Base-by-base conservation (phyloP, 192 early-diverging fungal genomes). In the Coemansia sp. region DNA sequence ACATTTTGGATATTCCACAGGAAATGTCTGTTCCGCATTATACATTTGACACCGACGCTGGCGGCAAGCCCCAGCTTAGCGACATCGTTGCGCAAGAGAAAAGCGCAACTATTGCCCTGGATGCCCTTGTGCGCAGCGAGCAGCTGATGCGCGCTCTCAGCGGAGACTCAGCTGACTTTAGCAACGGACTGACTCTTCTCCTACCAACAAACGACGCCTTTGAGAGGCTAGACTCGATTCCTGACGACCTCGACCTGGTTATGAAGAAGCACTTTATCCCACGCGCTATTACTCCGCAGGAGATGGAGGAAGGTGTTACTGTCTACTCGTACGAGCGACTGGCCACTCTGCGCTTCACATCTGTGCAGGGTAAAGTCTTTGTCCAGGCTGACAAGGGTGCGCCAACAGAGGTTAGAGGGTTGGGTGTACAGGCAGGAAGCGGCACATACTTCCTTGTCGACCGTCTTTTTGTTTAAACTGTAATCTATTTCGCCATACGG, bases 131-230 rank as follows among this genome's bases (percentile, higher is more conserved):
- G 61, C 64, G 56, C 11, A 70, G 65, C 23, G 75, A 78, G 59
- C 30, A 58, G 4, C 59, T 78, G 21, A 48, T 68, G 59, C 75
- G 75, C 21, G 75, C 75, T 1, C 57, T 78, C 33, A 71, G 69
- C 59, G 75, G 75, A 11, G 69, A 60, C 47, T 78, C 75, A 33
- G 45, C 39, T 8, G 75, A 71, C 61, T 78, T 78, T 59, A 37
- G 21, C 18, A 18, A 48, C 1, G 69, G 75, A 9, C 58, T 78
- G 19, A 78, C 75, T 8, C 55, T 78, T 33, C 58, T 78, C 23
- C 34, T 78, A 59, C 75, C 75, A 8, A 78, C 75, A 9, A 78
- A 78, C 66, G 46, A 66, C 21, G 75, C 75, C 4, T 78, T 78
- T 48, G 57, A 50, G 53, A 54, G 42, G 13, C 54, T 67, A 19